Conservation (phyloP, 805 yeast genomes). For the Wickerhamiella dianesei region DNA sequence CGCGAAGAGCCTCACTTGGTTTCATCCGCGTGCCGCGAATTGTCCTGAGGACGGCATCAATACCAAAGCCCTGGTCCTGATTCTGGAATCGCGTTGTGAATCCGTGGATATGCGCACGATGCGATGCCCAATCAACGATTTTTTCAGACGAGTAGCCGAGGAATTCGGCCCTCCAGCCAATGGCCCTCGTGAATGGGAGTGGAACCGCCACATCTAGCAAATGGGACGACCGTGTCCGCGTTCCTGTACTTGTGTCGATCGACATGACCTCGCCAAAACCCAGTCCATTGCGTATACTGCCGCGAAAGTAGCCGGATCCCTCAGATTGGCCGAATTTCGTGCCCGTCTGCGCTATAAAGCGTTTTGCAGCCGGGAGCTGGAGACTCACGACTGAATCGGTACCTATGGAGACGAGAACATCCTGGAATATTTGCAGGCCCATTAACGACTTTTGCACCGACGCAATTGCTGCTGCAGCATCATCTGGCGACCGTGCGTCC, state of each 20-base stretch:
- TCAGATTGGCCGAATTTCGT: constrained; percentile 94
- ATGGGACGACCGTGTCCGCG: constrained; percentile 44
- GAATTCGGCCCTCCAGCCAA: constrained; percentile 38
- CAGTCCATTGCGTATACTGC: constrained; percentile 47
- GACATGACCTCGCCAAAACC: constrained; percentile 57
- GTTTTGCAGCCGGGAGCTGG: constrained; percentile 32
- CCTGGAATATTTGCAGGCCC: constrained; percentile 14
- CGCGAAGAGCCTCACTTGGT: constrained; percentile 44
- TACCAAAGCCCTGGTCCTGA: constrained; percentile 36
- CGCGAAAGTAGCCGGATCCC: constrained; percentile 82
- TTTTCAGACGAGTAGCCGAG: constrained; percentile 39
- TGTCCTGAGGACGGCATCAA: constrained; percentile 46
- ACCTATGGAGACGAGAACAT: constrained; percentile 15
- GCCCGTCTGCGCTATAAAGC: constrained; percentile 77
- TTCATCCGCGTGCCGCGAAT: constrained; percentile 32
- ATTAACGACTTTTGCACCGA: constrained; percentile 20
- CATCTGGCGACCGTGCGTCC: constrained; percentile 17
- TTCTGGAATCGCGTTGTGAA: constrained; percentile 28
- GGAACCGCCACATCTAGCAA: constrained; percentile 41
- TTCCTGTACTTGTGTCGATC: constrained; percentile 45
- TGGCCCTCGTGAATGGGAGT: constrained; percentile 29
- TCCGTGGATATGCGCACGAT: constrained; percentile 41
- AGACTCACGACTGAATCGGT: constrained; percentile 13
- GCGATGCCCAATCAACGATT: constrained; percentile 38
- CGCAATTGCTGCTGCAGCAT: constrained; percentile 21